Evolutionary conservation across 306 rosid genomes (phyloP), one percentile per base, ranked within the genome.

Genomic region (Malus sylvestris): DNA sequence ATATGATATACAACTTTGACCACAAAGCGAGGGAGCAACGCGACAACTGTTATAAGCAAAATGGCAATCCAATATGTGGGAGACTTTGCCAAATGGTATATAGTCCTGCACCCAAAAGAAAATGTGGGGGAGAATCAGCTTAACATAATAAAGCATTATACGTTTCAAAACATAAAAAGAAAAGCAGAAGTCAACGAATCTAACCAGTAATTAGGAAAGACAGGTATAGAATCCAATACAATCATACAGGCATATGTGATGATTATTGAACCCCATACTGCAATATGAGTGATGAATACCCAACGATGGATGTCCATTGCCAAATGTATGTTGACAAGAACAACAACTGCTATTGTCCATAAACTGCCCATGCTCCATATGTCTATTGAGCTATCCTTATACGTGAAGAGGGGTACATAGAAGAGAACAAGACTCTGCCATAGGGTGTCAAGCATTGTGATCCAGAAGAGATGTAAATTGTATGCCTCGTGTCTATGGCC

Each of bases 391-490:
- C 98, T 89, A 79, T 88, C 96, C 88, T 84, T 87, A 75, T 91
- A 96, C 59, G 91, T 86, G 84, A 88, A 89, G 75, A 91, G 49
- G 22, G 99, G 99, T 30, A 84, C 52, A 78, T 88, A 96, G 83
- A 91, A 92, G 76, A 89, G 92, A 83, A 88, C 97, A 72, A 96
- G 93, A 85, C 99, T 96, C 91, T 96, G 99, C 99, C 99, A 96
- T 58, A 96, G 78, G 29, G 98, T 96, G 89, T 96, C 99, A 38
- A 89, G 78, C 97, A 96, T 92, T 70, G 91, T 91, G 69, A 92
- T 84, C 98, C 98, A 96, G 84, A 96, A 96, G 67, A 92, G 86
- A 60, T 81, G 92, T 81, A 89, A 53, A 82, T 92, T 96, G 81
- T 96, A 96, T 53, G 97, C 95, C 80, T 96, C 99, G 1, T 91